These are phyloP conservation scores for Thinopyrum elongatum DNA, from an alignment of 176 grass and related monocot genomes.

Conservation along the genomic window DNA sequence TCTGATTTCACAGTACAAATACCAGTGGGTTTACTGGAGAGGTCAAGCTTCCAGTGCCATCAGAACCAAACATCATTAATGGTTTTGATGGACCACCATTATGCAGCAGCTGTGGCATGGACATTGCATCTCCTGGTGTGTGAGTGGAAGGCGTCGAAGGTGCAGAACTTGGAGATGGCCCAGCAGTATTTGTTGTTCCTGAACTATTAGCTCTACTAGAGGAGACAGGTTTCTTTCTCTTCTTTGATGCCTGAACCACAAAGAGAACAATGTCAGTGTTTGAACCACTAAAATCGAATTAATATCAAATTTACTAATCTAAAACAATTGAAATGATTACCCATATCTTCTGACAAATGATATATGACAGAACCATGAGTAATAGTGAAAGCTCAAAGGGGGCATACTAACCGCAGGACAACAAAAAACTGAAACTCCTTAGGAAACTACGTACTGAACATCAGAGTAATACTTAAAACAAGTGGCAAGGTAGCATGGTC, in stretches of 20 bases:
- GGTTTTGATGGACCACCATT: slow-evolving; percentile 75
- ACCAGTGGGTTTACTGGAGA: slow-evolving; percentile 88
- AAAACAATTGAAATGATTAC: background rate
- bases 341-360: background rate
- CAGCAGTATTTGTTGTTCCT: slow-evolving; percentile 94
- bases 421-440: background rate
- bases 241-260: slow-evolving; percentile 55
- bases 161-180: slow-evolving; percentile 94
- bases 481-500: background rate
- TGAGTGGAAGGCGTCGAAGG: slow-evolving; percentile 97
- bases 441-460: background rate
- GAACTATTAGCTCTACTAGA: slow-evolving; percentile 85
- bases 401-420: background rate
- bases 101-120: slow-evolving; percentile 77
- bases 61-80: slow-evolving; percentile 70
- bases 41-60: slow-evolving; percentile 78
- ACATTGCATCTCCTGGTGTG: slow-evolving; percentile 87
- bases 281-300: slow-evolving; percentile 17
- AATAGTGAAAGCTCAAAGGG: slow-evolving; percentile 28
- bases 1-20: slow-evolving; percentile 10
- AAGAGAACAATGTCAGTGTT: slow-evolving; percentile 11
- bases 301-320: slow-evolving; percentile 1
- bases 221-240: slow-evolving; percentile 73
- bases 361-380: background rate
- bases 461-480: slow-evolving; percentile 3